Evolutionary conservation across 371 early-diverging fungal species (phyloP).

Genomic region (Mortierella sp.): DNA sequence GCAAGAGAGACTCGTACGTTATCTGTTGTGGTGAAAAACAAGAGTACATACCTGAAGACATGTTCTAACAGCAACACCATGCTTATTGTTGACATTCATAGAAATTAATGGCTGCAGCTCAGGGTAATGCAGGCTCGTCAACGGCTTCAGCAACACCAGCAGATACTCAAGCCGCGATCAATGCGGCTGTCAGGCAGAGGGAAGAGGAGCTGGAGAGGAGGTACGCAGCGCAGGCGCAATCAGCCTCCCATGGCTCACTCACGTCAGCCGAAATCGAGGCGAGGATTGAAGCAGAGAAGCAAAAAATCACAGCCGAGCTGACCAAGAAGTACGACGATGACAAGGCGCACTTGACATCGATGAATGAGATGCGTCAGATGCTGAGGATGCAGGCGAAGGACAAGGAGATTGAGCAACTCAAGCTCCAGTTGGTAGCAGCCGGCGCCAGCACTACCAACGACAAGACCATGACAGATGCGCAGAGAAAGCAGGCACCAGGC

Average conservation of each 20-base stretch:
- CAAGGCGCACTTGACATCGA: slow-evolving; percentile 30
- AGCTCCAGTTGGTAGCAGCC: slow-evolving; percentile 24
- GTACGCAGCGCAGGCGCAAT: slow-evolving; percentile 14
- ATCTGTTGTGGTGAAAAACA: too few species aligned
- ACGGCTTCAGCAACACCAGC: background rate
- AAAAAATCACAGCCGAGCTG: slow-evolving; percentile 17
- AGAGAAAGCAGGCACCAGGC: background rate
- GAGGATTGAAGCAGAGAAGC: slow-evolving; percentile 35
- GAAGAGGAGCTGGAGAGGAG: slow-evolving; percentile 35
- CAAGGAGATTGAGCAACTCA: slow-evolving; percentile 35
- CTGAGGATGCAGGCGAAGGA: slow-evolving; percentile 35
- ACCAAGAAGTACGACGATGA: slow-evolving; percentile 34
- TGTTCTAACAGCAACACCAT: too few species aligned
- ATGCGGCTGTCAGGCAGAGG: slow-evolving; percentile 26
- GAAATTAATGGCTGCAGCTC: too few species aligned
- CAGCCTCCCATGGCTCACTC: slow-evolving; percentile 11
- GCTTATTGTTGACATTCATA: too few species aligned
- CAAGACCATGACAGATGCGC: slow-evolving; percentile 1
- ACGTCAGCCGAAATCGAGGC: slow-evolving; percentile 20
- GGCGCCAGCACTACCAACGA: background rate
- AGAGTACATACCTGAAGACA: too few species aligned
- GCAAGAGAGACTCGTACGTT: too few species aligned
- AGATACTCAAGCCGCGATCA: slow-evolving; percentile 23
- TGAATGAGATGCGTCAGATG: slow-evolving; percentile 39
- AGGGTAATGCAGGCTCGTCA: too few species aligned